These are phyloP conservation scores for Rhizoclosmatium sp. DNA, from an alignment of 192 early-diverging fungal genomes.

Conservation along the genomic window DNA sequence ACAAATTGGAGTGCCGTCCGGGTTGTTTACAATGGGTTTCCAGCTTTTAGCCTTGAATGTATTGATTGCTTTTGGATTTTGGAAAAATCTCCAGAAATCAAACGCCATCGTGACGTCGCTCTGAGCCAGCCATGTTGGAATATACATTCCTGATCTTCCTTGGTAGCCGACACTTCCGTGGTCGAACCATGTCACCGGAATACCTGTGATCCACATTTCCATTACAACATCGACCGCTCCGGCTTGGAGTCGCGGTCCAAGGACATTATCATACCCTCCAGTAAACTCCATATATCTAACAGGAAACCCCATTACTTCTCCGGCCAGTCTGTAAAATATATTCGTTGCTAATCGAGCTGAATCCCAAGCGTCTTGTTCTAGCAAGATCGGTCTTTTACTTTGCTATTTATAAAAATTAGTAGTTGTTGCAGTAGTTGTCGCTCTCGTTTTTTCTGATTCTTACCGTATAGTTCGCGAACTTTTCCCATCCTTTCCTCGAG, in stretches of 20 bases:
- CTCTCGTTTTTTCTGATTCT: not conserved
- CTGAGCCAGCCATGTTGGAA: slow-evolving; percentile 29
- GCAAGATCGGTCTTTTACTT: not conserved
- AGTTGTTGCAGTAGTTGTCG: not conserved
- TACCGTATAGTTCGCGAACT: slow-evolving; percentile 1
- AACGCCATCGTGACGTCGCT: slow-evolving; percentile 15
- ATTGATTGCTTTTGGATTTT: slow-evolving; percentile 15
- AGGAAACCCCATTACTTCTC: slow-evolving; percentile 28
- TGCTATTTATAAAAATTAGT: not conserved
- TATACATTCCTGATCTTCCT: slow-evolving; percentile 28
- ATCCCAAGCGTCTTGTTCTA: slow-evolving; percentile 36
- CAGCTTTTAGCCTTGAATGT: not conserved
- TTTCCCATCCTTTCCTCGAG: slow-evolving; percentile 26
- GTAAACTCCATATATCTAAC: slow-evolving; percentile 21
- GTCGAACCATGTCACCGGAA: slow-evolving; percentile 28
- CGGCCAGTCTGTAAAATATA: slow-evolving; percentile 29
- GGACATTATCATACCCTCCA: slow-evolving; percentile 30
- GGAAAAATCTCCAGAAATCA: slow-evolving; percentile 33
- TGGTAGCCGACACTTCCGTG: slow-evolving; percentile 26
- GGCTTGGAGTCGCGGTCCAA: slow-evolving; percentile 17
- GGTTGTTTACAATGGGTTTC: slow-evolving; percentile 1
- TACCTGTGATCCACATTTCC: slow-evolving; percentile 32
- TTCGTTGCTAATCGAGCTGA: slow-evolving; percentile 27
- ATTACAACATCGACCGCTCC: slow-evolving; percentile 30
- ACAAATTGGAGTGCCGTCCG: slow-evolving; percentile 14